These are phyloP conservation scores for Ceratobasidium sp. DNA, from an alignment of 1,284 basidiomycete species.

Conservation along the genomic window DNA sequence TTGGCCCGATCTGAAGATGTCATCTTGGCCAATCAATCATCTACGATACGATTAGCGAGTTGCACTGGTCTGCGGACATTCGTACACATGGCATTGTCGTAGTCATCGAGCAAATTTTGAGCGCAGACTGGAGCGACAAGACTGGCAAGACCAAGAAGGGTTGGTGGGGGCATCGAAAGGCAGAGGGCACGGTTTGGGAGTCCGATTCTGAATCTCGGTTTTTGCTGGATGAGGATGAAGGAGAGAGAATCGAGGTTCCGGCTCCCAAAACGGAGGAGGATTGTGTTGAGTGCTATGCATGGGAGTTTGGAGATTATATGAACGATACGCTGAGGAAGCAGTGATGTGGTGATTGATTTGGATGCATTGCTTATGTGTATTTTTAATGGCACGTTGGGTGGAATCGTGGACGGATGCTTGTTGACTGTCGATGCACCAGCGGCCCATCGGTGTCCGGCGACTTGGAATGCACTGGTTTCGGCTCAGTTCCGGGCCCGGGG, in stretches of 20 bases:
- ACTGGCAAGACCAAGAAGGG: background rate
- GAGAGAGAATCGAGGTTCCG: slow-evolving; percentile 40
- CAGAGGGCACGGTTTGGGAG: slow-evolving; percentile 1
- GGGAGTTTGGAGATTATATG: slow-evolving; percentile 54
- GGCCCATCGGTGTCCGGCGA: background rate
- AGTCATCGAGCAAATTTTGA: slow-evolving; percentile 41
- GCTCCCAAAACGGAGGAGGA: slow-evolving; percentile 50
- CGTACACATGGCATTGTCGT: slow-evolving; percentile 40
- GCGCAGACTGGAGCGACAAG: slow-evolving; percentile 40
- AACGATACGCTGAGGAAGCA: slow-evolving; percentile 27
- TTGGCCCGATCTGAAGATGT: slow-evolving; percentile 32
- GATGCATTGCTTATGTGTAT: slow-evolving; percentile 2
- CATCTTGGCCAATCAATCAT: slow-evolving; percentile 44
- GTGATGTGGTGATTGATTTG: background rate
- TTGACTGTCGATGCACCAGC: background rate
- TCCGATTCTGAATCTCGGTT: slow-evolving; percentile 16
- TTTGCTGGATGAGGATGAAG: slow-evolving; percentile 41
- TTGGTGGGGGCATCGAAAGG: slow-evolving; percentile 41
- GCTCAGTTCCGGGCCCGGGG: background rate
- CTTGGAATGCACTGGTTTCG: background rate
- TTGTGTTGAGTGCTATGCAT: slow-evolving; percentile 55
- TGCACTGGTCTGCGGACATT: slow-evolving; percentile 41
- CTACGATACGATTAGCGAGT: slow-evolving; percentile 42
- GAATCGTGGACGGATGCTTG: background rate
- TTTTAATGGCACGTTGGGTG: slow-evolving; percentile 3